Base-by-base conservation (phyloP, 495 filamentous ascomycete genomes). In the Penicillium cinerascens region DNA sequence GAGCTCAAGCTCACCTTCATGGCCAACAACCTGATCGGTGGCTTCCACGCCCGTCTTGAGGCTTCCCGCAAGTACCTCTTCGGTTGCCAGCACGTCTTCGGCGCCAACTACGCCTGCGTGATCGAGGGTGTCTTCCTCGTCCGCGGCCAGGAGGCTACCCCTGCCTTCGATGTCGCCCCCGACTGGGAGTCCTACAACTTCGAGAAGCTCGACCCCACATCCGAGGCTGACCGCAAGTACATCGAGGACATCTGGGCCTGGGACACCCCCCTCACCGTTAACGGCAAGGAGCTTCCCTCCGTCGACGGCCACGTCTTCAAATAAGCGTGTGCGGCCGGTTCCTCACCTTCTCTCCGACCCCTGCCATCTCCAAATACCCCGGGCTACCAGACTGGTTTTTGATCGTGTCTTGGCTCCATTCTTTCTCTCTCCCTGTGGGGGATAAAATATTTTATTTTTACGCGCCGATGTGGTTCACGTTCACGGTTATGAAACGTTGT, bases 281-380 rank as follows among this genome's bases (percentile, higher is more conserved):
- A 85, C 62, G 92, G 85, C 76, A 95, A 97, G 85, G 83, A 82
- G 69, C 91, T 82, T 63, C 68, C 77, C 54, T 82, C 73, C 78
- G 87, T 86, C 66, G 88, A 91, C 60, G 95, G 95, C 65, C 96
- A 99, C 82, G 90, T 96, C 70, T 97, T 97, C 86, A 98, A 97
- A 86, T 98, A 93, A 80, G 78, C 66, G 60, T 58, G 51, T 70
- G 50, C 66, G 27, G 49, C 21, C 38, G 27, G 15, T 47, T 39
- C 22, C 23, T 44, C 38, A 35, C 44, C 25, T 45, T 23, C 33
- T 39, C 47, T 47, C 44, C 44, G 42, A 47, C 35, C 44, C 44
- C 38, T 52, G 37, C 54, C 48, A 51, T 48, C 55, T 52, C 42
- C 46, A 52, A 65, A 65, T 65, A 65, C 61, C 61, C 61, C 55